Evolutionary conservation across 129 eudicot genomes (phyloP).

Genomic region (Chrysanthemum lavandulifolium): DNA sequence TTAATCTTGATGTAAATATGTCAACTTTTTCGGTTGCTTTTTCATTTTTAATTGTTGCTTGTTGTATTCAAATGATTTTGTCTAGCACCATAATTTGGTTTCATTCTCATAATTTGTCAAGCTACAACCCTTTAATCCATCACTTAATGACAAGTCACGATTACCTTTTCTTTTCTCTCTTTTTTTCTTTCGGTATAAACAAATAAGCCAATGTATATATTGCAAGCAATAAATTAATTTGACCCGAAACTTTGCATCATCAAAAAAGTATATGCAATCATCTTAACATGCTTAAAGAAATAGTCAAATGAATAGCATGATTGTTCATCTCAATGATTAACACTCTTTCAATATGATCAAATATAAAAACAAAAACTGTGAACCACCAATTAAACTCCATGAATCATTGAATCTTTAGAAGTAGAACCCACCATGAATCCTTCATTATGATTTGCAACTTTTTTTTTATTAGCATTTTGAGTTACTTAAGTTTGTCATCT

Average conservation of each 20-base stretch:
- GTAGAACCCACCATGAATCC: conserved; percentile 33
- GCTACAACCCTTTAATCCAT: conserved; percentile 7
- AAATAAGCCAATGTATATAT: background rate
- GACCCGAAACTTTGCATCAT: background rate
- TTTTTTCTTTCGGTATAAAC: background rate
- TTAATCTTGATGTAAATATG: conserved; percentile 17
- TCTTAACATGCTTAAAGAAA: background rate
- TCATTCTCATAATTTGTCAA: conserved; percentile 20
- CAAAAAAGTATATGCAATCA: background rate
- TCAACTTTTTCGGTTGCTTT: conserved; percentile 17
- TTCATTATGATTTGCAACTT: conserved; percentile 10
- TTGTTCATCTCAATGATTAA: conserved; percentile 18
- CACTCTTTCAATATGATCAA: background rate
- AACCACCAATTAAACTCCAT: conserved; percentile 20
- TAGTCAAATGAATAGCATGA: conserved; percentile 8
- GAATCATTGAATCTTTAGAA: conserved; percentile 16
- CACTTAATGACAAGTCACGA: conserved; percentile 4
- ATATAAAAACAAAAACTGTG: background rate
- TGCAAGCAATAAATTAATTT: background rate
- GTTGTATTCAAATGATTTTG: conserved; percentile 38
- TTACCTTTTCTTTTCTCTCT: background rate
- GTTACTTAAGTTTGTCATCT: conserved; percentile 11
- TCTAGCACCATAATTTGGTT: conserved; percentile 24
- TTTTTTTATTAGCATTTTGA: conserved; percentile 3
- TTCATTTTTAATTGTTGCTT: conserved; percentile 19